Conservation (phyloP, 805 yeast species). For the Lipomyces chichibuensis region DNA sequence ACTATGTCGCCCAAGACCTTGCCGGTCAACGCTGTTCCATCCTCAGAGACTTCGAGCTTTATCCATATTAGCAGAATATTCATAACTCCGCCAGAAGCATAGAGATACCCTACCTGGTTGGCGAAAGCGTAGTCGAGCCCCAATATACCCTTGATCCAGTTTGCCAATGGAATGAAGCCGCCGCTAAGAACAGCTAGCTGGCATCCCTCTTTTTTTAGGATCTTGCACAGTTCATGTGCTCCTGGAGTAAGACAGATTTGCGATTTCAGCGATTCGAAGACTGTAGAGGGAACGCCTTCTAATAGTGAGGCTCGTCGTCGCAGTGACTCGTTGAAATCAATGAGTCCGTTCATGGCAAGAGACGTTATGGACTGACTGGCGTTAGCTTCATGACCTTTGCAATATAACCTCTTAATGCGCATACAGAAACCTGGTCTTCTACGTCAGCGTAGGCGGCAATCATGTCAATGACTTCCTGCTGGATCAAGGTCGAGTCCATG, state of each 20-base stretch:
- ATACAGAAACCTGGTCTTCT: constrained; percentile 77
- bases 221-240: constrained; percentile 68
- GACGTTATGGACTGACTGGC: constrained; percentile 66
- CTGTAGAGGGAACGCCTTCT: constrained; percentile 73
- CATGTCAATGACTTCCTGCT: constrained; percentile 94
- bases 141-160: constrained; percentile 65
- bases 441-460: constrained; percentile 94
- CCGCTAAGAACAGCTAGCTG: constrained; percentile 89
- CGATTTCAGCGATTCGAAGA: constrained; percentile 78
- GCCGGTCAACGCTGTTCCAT: constrained; percentile 65
- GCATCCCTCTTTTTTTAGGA: constrained; percentile 62
- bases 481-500: constrained; percentile 95
- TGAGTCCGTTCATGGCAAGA: constrained; percentile 95
- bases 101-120: constrained; percentile 48
- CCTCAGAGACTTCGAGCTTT: constrained; percentile 47
- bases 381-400: not conserved
- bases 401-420: not conserved
- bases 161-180: constrained; percentile 89
- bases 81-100: not conserved
- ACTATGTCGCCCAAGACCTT: constrained; percentile 78
- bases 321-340: constrained; percentile 85
- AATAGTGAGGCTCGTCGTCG: constrained; percentile 74
- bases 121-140: constrained; percentile 89
- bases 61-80: constrained; percentile 1
- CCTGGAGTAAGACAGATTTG: constrained; percentile 83